Conservation (phyloP, 352 stramenopile genomes). For the Poterioochromonas sp. region DNA sequence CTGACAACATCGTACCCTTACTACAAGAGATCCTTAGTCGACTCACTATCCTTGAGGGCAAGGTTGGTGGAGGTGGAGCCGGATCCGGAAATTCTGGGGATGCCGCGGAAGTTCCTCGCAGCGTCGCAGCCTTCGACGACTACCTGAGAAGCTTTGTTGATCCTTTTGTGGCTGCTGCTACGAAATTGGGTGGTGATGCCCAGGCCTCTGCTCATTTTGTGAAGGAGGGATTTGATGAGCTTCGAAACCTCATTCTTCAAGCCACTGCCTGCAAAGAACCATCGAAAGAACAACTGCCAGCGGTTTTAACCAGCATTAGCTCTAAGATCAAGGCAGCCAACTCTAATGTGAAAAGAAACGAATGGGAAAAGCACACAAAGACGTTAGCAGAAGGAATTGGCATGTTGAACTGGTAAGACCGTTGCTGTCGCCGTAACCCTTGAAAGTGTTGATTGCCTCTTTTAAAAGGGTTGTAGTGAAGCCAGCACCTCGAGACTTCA, state of each 20-base stretch:
- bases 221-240: slow-evolving; percentile 67
- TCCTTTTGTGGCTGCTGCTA: slow-evolving; percentile 62
- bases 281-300: slow-evolving; percentile 42
- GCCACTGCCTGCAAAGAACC: slow-evolving; percentile 84
- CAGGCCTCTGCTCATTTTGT: slow-evolving; percentile 67
- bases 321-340: slow-evolving; percentile 40
- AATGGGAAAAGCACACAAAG: slow-evolving; percentile 63
- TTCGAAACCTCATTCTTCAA: slow-evolving; percentile 80
- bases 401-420: slow-evolving; percentile 20
- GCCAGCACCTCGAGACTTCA: slow-evolving; percentile 78
- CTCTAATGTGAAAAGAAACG: slow-evolving; percentile 40
- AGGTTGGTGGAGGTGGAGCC: not conserved
- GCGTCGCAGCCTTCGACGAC: slow-evolving; percentile 77
- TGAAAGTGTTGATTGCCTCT: slow-evolving; percentile 49
- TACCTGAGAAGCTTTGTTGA: slow-evolving; percentile 66
- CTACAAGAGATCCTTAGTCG: too few species aligned
- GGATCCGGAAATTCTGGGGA: not conserved
- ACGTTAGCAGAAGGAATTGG: slow-evolving; percentile 54
- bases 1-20: too few species aligned
- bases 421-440: not conserved
- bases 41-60: too few species aligned
- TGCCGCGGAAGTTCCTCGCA: slow-evolving; percentile 39
- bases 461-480: slow-evolving; percentile 57
- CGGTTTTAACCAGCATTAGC: slow-evolving; percentile 43
- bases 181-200: slow-evolving; percentile 68